phyloP scores from a whole-genome alignment of 2,329 filamentous ascomycete genomes.

The Aspergillus awamori region DNA sequence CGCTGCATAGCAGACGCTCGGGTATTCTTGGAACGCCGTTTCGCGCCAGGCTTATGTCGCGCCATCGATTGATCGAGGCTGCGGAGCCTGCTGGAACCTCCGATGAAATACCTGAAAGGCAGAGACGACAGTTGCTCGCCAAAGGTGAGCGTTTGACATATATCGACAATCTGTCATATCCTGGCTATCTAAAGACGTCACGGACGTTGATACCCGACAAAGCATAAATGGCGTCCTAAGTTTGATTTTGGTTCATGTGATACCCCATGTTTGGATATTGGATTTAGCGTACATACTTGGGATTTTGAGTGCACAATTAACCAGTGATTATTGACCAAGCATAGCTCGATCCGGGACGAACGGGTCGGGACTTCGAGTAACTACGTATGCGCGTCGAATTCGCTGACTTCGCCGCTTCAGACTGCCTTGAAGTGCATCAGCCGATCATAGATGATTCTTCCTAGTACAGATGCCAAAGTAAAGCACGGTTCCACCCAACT shows the following conservation, averaged over 20 bases:
- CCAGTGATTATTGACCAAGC: conserved; percentile 19
- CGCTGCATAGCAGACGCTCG: not conserved
- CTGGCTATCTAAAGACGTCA: too few relatives aligned
- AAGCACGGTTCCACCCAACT: not conserved
- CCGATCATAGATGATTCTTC: too few relatives aligned
- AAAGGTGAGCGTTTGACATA: not conserved
- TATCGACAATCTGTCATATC: not conserved
- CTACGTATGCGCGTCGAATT: conserved; percentile 14
- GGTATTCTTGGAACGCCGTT: not conserved
- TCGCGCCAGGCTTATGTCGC: not conserved
- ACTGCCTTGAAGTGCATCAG: too few relatives aligned
- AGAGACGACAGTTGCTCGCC: not conserved
- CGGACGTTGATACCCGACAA: not conserved
- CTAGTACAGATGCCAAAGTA: not conserved
- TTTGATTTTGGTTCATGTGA: not conserved
- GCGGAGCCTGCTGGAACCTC: not conserved
- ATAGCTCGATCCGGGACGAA: conserved; percentile 8
- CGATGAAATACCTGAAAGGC: not conserved
- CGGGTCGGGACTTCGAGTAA: conserved; percentile 9
- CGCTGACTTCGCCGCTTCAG: not conserved
- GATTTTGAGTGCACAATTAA: conserved; percentile 16
- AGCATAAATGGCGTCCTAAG: not conserved
- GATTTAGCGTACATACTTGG: conserved; percentile 11
- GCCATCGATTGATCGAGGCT: not conserved
- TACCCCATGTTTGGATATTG: conserved; percentile 4